phyloP scores from a whole-genome alignment of 108 stramenopile species.

The Chaetoceros tenuissimus region DNA sequence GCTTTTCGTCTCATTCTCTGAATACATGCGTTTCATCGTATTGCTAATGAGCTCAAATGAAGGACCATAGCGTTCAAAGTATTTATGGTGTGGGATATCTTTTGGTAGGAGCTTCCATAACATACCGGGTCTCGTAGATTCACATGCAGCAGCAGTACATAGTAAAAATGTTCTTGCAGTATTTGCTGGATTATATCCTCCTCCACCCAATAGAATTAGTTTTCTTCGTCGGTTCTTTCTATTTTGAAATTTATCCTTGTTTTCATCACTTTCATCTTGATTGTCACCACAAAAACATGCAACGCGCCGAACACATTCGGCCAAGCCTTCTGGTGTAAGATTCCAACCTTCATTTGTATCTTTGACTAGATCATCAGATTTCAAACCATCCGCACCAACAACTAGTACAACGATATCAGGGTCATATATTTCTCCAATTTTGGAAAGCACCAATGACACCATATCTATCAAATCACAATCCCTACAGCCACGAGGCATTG shows the following conservation, averaged over 20 bases:
- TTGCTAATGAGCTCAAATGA: slow-evolving; percentile 23
- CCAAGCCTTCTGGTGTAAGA: slow-evolving; percentile 31
- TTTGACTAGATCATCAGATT: slow-evolving; percentile 32
- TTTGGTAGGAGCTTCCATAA: slow-evolving; percentile 29
- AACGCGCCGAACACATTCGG: slow-evolving; percentile 27
- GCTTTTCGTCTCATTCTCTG: too few relatives aligned
- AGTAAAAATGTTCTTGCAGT: slow-evolving; percentile 31
- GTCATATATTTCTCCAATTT: slow-evolving; percentile 20
- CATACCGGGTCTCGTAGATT: slow-evolving; percentile 29
- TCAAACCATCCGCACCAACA: slow-evolving; percentile 42
- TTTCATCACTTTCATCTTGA: neutral
- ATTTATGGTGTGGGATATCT: slow-evolving; percentile 28
- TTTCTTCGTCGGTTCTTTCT: slow-evolving; percentile 19
- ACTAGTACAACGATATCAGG: slow-evolving; percentile 31
- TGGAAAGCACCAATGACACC: slow-evolving; percentile 16
- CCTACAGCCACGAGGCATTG: slow-evolving; percentile 22
- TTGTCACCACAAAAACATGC: neutral
- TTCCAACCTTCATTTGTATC: slow-evolving; percentile 32
- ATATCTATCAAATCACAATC: slow-evolving; percentile 23
- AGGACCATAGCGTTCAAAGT: slow-evolving; percentile 41
- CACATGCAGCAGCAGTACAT: slow-evolving; percentile 48
- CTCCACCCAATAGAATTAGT: slow-evolving; percentile 39
- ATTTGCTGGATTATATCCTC: slow-evolving; percentile 36
- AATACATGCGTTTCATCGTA: too few relatives aligned
- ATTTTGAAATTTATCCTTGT: neutral